Conservation (phyloP, 2,329 filamentous ascomycete genomes). For the Nothopassalora personata region DNA sequence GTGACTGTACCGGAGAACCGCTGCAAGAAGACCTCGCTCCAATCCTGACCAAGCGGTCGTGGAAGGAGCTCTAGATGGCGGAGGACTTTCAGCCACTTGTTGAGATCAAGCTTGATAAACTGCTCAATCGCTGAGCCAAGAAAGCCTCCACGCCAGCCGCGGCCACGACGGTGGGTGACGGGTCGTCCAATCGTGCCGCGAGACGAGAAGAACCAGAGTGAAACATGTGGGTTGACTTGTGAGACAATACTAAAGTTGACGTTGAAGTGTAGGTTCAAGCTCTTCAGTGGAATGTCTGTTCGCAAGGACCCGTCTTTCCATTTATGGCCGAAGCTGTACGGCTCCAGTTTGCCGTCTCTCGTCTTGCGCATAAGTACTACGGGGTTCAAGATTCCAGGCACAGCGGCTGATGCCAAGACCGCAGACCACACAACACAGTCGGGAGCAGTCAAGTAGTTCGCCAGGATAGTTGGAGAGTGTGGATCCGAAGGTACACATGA, state of each 20-base stretch:
- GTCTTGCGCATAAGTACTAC: conserved; percentile 89
- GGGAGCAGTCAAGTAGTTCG: conserved; percentile 90
- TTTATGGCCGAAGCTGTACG: conserved; percentile 96
- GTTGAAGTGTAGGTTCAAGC: conserved; percentile 94
- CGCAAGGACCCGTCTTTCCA: conserved; percentile 96
- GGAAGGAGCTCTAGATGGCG: conserved; percentile 88
- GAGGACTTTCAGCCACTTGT: conserved; percentile 95
- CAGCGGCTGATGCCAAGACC: conserved; percentile 87
- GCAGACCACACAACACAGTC: conserved; percentile 99
- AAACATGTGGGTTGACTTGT: conserved; percentile 93
- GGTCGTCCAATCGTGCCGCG: conserved; percentile 86
- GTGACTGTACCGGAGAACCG: conserved; percentile 92
- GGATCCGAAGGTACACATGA: conserved; percentile 94
- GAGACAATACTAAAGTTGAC: conserved; percentile 92
- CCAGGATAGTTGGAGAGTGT: conserved; percentile 84
- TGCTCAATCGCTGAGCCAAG: conserved; percentile 88
- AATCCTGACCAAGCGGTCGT: conserved; percentile 86
- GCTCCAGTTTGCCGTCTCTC: conserved; percentile 67
- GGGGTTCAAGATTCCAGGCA: conserved; percentile 92
- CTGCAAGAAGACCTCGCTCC: conserved; percentile 94
- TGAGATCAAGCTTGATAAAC: conserved; percentile 91
- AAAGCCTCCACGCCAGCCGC: conserved; percentile 94
- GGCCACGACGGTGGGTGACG: conserved; percentile 86
- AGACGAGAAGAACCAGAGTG: conserved; percentile 97
- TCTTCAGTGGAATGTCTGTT: conserved; percentile 92